A percentile compares a stretch with the other conserved stretches of the same genome.
phyloP scores from a whole-genome alignment of 2,329 filamentous ascomycete species.

The Aspergillus flavus region DNA sequence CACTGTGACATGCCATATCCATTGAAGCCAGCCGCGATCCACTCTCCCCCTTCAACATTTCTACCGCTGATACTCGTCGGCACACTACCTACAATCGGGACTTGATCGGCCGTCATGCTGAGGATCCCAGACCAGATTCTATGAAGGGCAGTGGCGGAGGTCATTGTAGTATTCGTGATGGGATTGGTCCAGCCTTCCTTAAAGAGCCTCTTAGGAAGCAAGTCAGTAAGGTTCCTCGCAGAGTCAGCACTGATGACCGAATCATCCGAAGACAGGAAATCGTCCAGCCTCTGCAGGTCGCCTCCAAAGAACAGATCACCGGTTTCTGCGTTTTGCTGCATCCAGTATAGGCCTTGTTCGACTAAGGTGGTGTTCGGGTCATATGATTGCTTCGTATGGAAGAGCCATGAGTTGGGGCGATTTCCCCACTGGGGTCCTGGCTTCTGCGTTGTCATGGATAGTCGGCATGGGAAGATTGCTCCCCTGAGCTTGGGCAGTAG shows the following conservation, averaged over 20 bases:
- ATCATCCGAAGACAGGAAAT: slow-evolving; percentile 17
- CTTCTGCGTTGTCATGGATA: slow-evolving; percentile 40
- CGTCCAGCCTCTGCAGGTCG: slow-evolving; percentile 15
- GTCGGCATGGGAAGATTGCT: slow-evolving; percentile 34
- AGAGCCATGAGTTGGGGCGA: neutral
- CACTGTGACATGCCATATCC: slow-evolving; percentile 35
- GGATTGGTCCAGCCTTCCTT: neutral
- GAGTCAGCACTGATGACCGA: slow-evolving; percentile 9
- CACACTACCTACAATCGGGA: slow-evolving; percentile 54
- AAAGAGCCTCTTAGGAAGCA: slow-evolving; percentile 31
- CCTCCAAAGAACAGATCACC: slow-evolving; percentile 23
- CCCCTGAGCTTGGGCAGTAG: slow-evolving; percentile 49
- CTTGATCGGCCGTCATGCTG: slow-evolving; percentile 57
- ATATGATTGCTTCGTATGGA: neutral
- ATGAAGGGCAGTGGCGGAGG: slow-evolving; percentile 33
- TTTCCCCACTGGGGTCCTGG: slow-evolving; percentile 14
- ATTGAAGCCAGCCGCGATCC: slow-evolving; percentile 35
- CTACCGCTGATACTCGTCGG: slow-evolving; percentile 17
- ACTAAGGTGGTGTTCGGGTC: neutral
- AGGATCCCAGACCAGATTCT: slow-evolving; percentile 60
- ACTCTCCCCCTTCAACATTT: slow-evolving; percentile 23
- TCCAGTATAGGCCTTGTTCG: slow-evolving; percentile 19
- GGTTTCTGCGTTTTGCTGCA: slow-evolving; percentile 22
- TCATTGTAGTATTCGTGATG: neutral
- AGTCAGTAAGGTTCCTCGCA: neutral